phyloP scores from a whole-genome alignment of 257 asterid genomes.

The Solanum pimpinellifolium region DNA sequence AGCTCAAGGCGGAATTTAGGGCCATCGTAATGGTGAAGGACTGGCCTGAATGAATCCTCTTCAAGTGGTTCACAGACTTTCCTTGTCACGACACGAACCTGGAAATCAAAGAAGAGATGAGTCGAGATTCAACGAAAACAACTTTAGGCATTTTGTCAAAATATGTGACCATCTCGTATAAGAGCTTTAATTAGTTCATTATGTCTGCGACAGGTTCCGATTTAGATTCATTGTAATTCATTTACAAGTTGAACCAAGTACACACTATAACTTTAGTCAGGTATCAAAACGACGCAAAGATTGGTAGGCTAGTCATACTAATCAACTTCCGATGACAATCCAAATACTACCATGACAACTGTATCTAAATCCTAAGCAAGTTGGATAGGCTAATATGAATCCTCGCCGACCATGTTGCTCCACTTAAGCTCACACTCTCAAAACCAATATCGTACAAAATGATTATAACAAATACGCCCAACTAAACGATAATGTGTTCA shows the following conservation, averaged over 20 bases:
- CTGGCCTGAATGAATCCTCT: conserved; percentile 94
- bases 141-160: not conserved
- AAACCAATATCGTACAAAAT: too few relatives aligned
- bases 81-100: conserved; percentile 80
- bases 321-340: not conserved
- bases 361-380: not conserved
- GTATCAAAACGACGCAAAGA: not conserved
- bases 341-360: not conserved
- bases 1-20: conserved; percentile 96
- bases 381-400: not conserved
- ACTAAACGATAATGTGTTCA: not conserved
- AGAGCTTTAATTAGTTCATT: not conserved
- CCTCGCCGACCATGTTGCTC: not conserved
- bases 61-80: conserved; percentile 83
- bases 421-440: not conserved
- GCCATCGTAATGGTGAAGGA: conserved; percentile 95
- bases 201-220: not conserved
- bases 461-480: not conserved
- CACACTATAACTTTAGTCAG: not conserved
- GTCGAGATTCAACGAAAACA: not conserved
- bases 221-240: not conserved
- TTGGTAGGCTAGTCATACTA: not conserved
- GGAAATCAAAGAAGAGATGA: not conserved
- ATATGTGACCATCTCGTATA: not conserved
- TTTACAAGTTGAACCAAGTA: not conserved